Evolutionary conservation across 352 stramenopile species (phyloP).

Genomic region (Phytopythium aichiense): DNA sequence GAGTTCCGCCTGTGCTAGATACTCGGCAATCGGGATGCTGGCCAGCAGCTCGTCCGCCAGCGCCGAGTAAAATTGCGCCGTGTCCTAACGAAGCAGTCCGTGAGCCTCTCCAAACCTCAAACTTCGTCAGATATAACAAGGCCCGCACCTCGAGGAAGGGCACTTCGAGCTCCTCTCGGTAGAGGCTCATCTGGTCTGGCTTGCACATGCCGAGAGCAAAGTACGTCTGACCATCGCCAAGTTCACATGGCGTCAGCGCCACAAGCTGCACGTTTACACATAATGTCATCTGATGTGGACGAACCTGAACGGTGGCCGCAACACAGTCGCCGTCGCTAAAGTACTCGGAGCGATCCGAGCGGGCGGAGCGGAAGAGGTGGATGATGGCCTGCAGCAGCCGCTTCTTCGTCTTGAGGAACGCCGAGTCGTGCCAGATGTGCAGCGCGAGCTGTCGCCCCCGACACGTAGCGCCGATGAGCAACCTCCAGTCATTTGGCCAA

Average conservation of each 20-base stretch:
- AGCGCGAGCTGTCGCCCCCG: constrained; percentile 49
- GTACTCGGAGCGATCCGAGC: constrained; percentile 44
- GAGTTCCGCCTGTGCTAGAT: constrained; percentile 61
- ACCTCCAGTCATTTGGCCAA: background rate
- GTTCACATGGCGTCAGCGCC: background rate
- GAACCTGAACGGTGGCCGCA: constrained; percentile 63
- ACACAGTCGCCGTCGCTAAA: constrained; percentile 75
- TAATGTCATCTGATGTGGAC: background rate
- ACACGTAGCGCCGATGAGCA: background rate
- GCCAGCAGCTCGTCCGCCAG: constrained; percentile 61
- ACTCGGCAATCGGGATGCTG: constrained; percentile 66
- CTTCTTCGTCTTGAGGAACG: constrained; percentile 67
- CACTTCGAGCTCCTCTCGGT: constrained; percentile 70
- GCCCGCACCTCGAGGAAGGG: constrained; percentile 54
- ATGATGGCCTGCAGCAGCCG: constrained; percentile 60
- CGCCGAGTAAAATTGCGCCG: constrained; percentile 58
- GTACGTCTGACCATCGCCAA: constrained; percentile 46
- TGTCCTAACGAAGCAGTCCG: constrained; percentile 33
- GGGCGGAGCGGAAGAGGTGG: constrained; percentile 56
- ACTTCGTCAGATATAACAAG: background rate
- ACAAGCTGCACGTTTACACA: background rate
- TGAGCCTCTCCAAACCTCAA: background rate
- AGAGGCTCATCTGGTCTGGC: constrained; percentile 79
- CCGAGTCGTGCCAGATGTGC: constrained; percentile 84
- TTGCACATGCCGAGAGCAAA: constrained; percentile 67